Base-by-base conservation (phyloP, 1,284 basidiomycete species). In the Rhodotorula sp. region DNA sequence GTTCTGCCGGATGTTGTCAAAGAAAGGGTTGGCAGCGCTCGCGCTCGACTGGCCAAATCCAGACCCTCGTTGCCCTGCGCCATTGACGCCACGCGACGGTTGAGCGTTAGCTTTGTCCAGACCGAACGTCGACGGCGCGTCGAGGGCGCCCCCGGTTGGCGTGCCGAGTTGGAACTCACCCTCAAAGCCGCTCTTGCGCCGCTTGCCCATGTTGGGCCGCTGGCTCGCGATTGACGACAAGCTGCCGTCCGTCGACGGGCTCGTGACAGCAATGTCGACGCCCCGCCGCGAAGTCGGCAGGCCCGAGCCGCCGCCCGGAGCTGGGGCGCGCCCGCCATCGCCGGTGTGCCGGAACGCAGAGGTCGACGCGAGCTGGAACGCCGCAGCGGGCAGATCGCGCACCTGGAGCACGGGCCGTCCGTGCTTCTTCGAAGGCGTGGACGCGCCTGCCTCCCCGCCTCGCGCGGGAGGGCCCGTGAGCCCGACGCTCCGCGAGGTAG, bases 1-100 rank as follows among this genome's bases (percentile, higher is more conserved):
- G 79, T 98, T 97, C 82, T 99, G 96, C 46, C 96, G 90, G 77
- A 99, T 92, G 78, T 92, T 91, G 82, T 99, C 94, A 77, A 94
- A 83, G 78, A 84, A 84, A 0, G 83, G 83, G 57, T 84, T 84
- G 44, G 79, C 34, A 2, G 34, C 77, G n/a, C 72, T 75, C 48
- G 69, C 67, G 27, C 70, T 67, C 41, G 56, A 63, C 57, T 75
- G 49, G 41, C 54, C 50, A 14, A 49, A 42, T 25, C 52, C 45
- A 14, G 46, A 19, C 44, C 53, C 49, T 48, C 52, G 16, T 34
- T 34, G 34, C 34, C 34, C 34, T 34, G 34, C 34, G 34, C 34
- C 34, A 34, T 34, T 45, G 44, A 14, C 44, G 27, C 12, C 16
- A 27, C 23, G 13, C 17, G n/a, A 14, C 21, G 57, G 57, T 46